Base-by-base conservation (phyloP, 768 basidiomycete genomes). In the Trametopsis cervina region DNA sequence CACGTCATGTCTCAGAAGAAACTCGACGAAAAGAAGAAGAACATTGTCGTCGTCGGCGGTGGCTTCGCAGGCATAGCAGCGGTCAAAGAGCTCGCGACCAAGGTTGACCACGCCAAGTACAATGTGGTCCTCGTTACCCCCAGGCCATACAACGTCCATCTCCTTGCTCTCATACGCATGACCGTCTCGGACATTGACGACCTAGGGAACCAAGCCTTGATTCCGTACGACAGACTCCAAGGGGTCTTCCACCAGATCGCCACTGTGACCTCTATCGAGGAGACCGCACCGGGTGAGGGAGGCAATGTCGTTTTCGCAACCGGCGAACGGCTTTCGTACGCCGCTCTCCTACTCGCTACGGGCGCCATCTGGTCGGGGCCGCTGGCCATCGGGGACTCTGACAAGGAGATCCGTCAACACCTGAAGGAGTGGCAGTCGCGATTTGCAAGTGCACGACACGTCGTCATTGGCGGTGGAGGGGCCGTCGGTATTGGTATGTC, bases 361-460 rank as follows among this genome's bases (percentile, higher is more conserved):
- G 85, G 85, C 1, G 71, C 70, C 35, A 62, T 53, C 3, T 86
- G 78, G 78, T 55, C 60, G 11, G 80, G 75, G 0, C 75, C 76
- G 0, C 39, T 76, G 38, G 60, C 63, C 13, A 62, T 83, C 42
- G 80, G 78, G 0, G 59, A 66, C 7, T 47, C 54, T 13, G 59
- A 63, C 24, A 48, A 54, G 21, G 60, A 62, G 22, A 46, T 58
- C 11, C 41, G 48, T 7, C 40, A 37, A 23, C 55, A 58, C 41
- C 42, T 68, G 46, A 44, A 40, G n/a, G 40, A 49, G 2, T 69
- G 69, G 69, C 54, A 64, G 15, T 40, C 49, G 46, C 61, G 57
- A 39, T 62, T 63, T 42, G 57, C 60, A 45, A 55, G 54, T 2
- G 63, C 69, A 12, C 56, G 58, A 4, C 57, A 64, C 36, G 55